Evolutionary conservation across 257 asterid species (phyloP), one percentile per base, ranked within the genome.

Genomic region (Eustoma russellianum): DNA sequence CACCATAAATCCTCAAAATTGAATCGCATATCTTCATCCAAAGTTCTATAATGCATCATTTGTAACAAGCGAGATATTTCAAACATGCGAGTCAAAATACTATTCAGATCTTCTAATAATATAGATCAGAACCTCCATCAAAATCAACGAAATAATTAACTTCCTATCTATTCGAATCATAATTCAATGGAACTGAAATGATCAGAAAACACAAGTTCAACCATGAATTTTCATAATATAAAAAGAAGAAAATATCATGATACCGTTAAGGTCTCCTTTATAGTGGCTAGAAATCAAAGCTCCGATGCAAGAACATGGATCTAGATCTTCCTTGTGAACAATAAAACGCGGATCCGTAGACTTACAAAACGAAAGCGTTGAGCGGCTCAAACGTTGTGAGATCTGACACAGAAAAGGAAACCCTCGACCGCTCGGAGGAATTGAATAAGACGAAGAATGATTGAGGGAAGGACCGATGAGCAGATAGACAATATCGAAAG

Each of bases 211-310:
- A 7, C 7, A 18, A 33, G 6, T 44, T n/a, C 0, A 33, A 35
- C 8, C 13, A 48, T 55, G 17, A 30, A 48, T 49, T 24, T 28
- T 1, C 12, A 33, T 14, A 50, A 19, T 24, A 52, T 17, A 12
- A 46, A 4, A 18, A 66, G 59, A 48, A 14, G 38, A 33, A 46
- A 9, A n/a, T 5, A 52, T 13, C 57, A 50, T 51, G 52, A 44
- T 76, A 91, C 98, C 95, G 98, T 91, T 12, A 91, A 95, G 61
- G 89, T 65, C 73, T 91, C 98, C 64, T 82, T 86, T 96, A 91
- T 91, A 47, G 72, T 60, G 63, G 65, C 65, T 71, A 72, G 61
- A 68, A 61, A 70, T 66, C 76, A 52, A 69, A 70, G 70, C 65
- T 75, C 60, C 71, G 57, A 66, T 75, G 59, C 77, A 54, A 63